Evolutionary conservation across 202 grass and related monocot genomes (phyloP).

Genomic region (Saccharum hybrid): DNA sequence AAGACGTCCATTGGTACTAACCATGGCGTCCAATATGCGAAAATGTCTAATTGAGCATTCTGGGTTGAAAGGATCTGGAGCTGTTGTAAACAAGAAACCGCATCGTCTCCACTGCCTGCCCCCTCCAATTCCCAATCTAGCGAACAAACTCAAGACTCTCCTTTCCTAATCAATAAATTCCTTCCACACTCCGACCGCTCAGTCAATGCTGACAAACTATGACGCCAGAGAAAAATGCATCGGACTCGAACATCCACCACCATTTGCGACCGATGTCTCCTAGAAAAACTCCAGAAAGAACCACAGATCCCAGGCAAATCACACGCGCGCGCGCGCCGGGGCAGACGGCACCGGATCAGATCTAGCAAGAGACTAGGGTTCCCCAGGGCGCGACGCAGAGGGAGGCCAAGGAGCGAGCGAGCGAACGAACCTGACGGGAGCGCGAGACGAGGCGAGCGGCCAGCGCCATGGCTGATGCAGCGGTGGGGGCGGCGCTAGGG

Average conservation of each 20-base stretch:
- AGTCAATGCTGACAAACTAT: not conserved
- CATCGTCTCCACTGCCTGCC: too few species aligned
- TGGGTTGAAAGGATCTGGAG: not conserved
- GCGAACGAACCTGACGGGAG: conserved; percentile 66
- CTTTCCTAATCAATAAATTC: not conserved
- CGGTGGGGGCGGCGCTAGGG: conserved; percentile 31
- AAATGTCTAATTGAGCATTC: not conserved
- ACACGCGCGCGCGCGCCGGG: not conserved
- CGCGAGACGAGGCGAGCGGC: conserved; percentile 73
- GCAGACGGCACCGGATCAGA: conserved; percentile 31
- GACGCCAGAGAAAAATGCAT: not conserved
- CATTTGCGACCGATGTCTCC: not conserved
- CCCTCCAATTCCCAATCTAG: not conserved
- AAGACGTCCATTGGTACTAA: too few species aligned
- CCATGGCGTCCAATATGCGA: not conserved
- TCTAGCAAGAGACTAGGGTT: conserved; percentile 40
- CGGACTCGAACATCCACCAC: not conserved
- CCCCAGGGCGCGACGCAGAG: not conserved
- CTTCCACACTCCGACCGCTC: too few species aligned
- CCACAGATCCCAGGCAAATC: conserved; percentile 22
- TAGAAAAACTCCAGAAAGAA: not conserved
- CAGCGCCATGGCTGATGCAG: conserved; percentile 68
- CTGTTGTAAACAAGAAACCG: not conserved
- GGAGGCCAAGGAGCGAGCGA: not conserved
- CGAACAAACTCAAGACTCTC: not conserved